Conservation (phyloP, 2,329 filamentous ascomycete genomes). For the Apiospora pterosperma region DNA sequence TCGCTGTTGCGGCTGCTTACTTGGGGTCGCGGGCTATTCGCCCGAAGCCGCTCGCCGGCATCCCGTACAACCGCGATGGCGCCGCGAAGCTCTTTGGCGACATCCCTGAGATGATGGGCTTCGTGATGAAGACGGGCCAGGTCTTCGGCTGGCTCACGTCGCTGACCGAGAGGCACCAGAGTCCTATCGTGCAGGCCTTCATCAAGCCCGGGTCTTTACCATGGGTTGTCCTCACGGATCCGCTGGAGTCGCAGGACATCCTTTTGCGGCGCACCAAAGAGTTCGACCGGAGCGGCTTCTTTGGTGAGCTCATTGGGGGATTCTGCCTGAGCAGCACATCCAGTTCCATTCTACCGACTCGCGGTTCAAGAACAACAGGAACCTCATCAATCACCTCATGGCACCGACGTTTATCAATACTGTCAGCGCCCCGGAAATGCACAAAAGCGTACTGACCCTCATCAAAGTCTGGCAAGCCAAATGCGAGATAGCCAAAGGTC, state of each 20-base stretch:
- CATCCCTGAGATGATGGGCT: constrained; percentile 34
- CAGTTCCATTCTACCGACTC: background rate
- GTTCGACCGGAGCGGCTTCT: constrained; percentile 35
- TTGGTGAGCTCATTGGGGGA: constrained; percentile 5
- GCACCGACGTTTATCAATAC: constrained; percentile 4
- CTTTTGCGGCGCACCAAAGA: constrained; percentile 39
- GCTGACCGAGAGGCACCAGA: constrained; percentile 28
- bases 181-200: constrained; percentile 45
- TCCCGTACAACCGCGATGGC: constrained; percentile 40
- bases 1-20: constrained; percentile 9
- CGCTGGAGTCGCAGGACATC: constrained; percentile 40
- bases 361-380: constrained; percentile 2
- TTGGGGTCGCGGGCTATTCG: constrained; percentile 21
- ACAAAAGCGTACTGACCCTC: background rate
- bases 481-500: background rate
- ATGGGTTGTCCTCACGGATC: constrained; percentile 40
- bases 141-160: constrained; percentile 25
- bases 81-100: constrained; percentile 37
- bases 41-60: constrained; percentile 40
- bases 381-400: constrained; percentile 10
- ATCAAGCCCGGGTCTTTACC: constrained; percentile 36
- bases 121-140: constrained; percentile 27
- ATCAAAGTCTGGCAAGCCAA: constrained; percentile 9
- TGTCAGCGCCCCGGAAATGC: constrained; percentile 5
- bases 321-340: constrained; percentile 6